Conservation (phyloP, 352 stramenopile genomes). For the Phytopythium montanum region DNA sequence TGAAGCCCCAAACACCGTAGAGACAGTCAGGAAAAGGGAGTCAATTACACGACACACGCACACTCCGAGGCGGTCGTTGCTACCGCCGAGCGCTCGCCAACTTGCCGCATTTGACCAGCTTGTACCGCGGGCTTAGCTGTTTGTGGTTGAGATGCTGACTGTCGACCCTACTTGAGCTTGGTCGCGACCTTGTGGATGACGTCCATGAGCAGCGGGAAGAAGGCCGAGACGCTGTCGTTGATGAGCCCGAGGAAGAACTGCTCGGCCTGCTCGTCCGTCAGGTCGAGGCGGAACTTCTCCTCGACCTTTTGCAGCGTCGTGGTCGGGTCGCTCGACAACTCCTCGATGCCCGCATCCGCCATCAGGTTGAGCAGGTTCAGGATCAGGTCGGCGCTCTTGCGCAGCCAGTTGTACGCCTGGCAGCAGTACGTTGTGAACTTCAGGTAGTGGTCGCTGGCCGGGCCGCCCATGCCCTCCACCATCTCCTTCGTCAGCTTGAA, state of each 20-base stretch:
- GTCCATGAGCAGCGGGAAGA: conserved; percentile 88
- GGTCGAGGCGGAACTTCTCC: conserved; percentile 96
- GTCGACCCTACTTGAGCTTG: conserved; percentile 44
- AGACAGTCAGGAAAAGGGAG: neutral
- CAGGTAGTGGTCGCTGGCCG: conserved; percentile 89
- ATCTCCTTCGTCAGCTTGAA: conserved; percentile 98
- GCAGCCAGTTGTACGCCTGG: conserved; percentile 92
- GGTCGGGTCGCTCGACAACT: conserved; percentile 80
- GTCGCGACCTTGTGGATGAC: conserved; percentile 86
- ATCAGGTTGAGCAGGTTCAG: conserved; percentile 99
- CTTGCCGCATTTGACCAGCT: neutral
- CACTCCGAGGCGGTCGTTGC: neutral
- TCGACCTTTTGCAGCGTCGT: conserved; percentile 90
- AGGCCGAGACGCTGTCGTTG: conserved; percentile 92
- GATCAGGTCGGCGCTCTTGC: conserved; percentile 97
- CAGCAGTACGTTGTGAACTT: conserved; percentile 94
- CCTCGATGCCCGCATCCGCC: conserved; percentile 98
- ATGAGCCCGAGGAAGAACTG: conserved; percentile 97
- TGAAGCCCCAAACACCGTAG: neutral
- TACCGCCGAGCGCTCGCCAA: neutral
- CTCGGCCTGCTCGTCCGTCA: conserved; percentile 97
- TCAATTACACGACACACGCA: neutral
- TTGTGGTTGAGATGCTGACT: neutral
- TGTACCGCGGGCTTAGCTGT: neutral
- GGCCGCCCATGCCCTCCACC: conserved; percentile 96